Base-by-base conservation (phyloP, 345 rosid genomes). In the Litchi chinensis region DNA sequence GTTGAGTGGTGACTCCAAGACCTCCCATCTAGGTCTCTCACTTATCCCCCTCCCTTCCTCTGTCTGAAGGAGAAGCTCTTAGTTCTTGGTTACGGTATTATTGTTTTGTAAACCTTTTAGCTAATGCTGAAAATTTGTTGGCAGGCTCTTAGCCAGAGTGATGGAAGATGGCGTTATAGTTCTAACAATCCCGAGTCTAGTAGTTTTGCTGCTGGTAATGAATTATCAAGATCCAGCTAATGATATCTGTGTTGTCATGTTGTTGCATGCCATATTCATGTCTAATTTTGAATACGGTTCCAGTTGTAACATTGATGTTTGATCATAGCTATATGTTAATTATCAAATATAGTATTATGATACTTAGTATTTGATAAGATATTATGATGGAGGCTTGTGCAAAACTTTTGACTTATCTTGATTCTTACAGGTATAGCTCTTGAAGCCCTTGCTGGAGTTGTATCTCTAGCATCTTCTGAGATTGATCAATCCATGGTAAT, bases 81-180 rank as follows among this genome's bases (percentile, higher is more conserved):
- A 32, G 8, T 22, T 75, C 24, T 60, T 1, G 4, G 8, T 68
- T 76, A 37, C 43, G 19, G 19, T 62, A 12, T 21, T 65, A 12
- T 24, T 71, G 57, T 44, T 54, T 79, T 77, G 39, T 50, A 50
- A 22, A 52, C 75, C 26, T 22, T 77, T 79, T 41, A 24, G 67
- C 52, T 85, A 78, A 72, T 82, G n/a, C 71, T 11, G 11, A 39
- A 62, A 78, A 54, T 76, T 82, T 77, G 74, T 73, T 85, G 43
- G 76, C 88, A 97, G 99, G 92, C 93, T 84, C 86, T 97, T 39
- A 88, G 99, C 87, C 98, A 94, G 83, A 92, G 89, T 79, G 98
- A 97, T 90, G 98, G 99, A 84, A 89, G 89, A 82, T 94, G 98
- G 98, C 93, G 95, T 44, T 90, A 85, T 82, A 92, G 91, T 89